Base-by-base conservation (phyloP, 257 asterid species). In the Forsythia viridissima region DNA sequence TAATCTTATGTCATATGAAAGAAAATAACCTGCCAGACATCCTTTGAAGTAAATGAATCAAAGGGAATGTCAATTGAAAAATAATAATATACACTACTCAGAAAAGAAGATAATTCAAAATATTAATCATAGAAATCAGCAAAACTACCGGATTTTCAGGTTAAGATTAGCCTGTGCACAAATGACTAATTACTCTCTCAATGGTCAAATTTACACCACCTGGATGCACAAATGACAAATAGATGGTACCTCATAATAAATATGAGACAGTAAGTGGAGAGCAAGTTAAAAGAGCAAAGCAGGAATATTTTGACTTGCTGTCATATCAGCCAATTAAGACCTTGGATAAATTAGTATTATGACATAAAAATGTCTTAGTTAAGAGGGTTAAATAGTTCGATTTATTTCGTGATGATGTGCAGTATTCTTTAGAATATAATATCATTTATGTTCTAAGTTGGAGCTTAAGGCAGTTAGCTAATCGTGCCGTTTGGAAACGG, bases 1-100 rank as follows among this genome's bases (percentile, higher is more conserved):
- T 70, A 81, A 76, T 74, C 24, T 46, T 73, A 71, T 76, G 51
- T 83, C 48, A 77, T 70, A 48, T 9, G 57, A 74, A 68, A 75
- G 40, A 65, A 63, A 13, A 48, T 59, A 79, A 82, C 41, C 76
- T 46, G n/a, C 59, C 59, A 13, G 20, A 48, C 7, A 48, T 48
- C 59, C 20, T 48, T 48, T 4, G 7, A 48, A 48, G 59, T 15
- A 48, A 13, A 48, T 48, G 20, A 46, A 6, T 13, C 20, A 67
- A 67, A 66, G 48, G 40, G 16, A 59, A 21, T 20, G 67, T 21
- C 67, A 59, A 59, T 6, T 20, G 67, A 59, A 59, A 59, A 59
- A 21, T 9, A n/a, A 20, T 20, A 59, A 59, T 20, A n/a, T 2
- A 59, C 67, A 7, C 36, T 20, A 59, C 15, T 20, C 67, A 20